Evolutionary conservation across 2,329 filamentous ascomycete genomes (phyloP), one percentile per base, ranked within the genome.

Genomic region (Elsinoe necatrix): DNA sequence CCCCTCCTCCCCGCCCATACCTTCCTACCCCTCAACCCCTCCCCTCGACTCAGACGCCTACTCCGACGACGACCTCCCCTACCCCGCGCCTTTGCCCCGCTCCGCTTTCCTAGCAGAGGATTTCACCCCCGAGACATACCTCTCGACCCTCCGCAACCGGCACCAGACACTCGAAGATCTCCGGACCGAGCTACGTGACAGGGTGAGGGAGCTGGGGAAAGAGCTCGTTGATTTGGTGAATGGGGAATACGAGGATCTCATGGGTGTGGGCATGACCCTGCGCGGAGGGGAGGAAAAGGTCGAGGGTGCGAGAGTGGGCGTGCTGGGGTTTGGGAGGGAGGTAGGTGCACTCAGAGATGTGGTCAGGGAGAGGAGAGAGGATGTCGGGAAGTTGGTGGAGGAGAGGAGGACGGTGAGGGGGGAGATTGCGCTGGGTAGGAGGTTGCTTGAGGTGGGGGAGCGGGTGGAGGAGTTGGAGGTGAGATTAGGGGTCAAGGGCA

Each of bases 131-230:
- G 81, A 87, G 1, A 75, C 76, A 1, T 98, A 96, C 69, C 85
- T 98, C 72, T 90, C 84, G 6, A 85, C 87, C 1, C 79, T 95
- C 1, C 82, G 84, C 18, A 84, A 93, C 67, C 86, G 93, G 1
- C 93, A 98, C 70, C 93, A 98, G 71, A 96, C 92, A 0, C 87
- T 98, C 48, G 91, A 95, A 68, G 93, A 98, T 69, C 77, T 98
- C 29, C 88, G 92, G 34, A 75, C 85, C 4, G 95, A 98, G 66
- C 78, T 98, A 14, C 85, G 91, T 43, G 82, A 90, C 58, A 80
- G 95, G 54, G 88, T 85, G 63, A 82, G 87, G 63, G 80, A 85
- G 18, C 84, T 98, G 60, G 87, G 85, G 65, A 82, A 86, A 61
- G 93, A 98, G 73, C 79, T 98, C 2, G 78, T 98, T 16, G 92